Conservation (phyloP, 371 early-diverging fungal genomes). For the Actinomortierella wolfii region DNA sequence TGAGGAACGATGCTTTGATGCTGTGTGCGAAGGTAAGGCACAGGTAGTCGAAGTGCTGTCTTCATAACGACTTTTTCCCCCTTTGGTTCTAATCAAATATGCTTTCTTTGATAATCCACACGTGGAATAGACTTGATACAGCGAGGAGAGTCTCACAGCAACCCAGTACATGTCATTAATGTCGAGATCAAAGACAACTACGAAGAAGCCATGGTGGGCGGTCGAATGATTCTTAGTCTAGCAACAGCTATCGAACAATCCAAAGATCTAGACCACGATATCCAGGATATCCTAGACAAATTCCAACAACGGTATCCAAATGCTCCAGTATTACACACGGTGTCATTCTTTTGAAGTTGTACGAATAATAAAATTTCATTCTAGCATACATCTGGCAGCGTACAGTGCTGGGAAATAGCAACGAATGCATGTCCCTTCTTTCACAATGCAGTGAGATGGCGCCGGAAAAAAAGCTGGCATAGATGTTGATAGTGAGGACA, state of each 20-base stretch:
- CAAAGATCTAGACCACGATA: conserved; percentile 81
- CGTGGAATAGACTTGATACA: conserved; percentile 69
- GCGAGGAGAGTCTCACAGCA: conserved; percentile 67
- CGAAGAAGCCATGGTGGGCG: conserved; percentile 88
- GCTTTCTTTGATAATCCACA: conserved; percentile 2
- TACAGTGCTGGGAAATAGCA: no score
- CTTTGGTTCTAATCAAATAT: no score
- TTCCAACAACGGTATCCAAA: conserved; percentile 67
- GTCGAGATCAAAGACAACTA: conserved; percentile 96
- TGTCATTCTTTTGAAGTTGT: conserved; percentile 28
- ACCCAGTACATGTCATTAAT: conserved; percentile 93
- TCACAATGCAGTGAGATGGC: no score
- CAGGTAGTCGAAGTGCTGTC: neutral
- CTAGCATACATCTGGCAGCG: no score
- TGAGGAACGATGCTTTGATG: conserved; percentile 95
- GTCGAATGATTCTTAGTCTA: conserved; percentile 79
- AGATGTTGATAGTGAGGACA: no score
- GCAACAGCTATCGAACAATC: conserved; percentile 70
- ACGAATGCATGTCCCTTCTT: no score
- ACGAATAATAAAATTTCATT: neutral
- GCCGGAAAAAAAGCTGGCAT: no score
- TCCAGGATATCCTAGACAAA: conserved; percentile 77
- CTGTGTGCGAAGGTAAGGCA: conserved; percentile 84
- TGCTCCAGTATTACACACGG: conserved; percentile 45
- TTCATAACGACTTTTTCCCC: neutral